phyloP scores from a whole-genome alignment of 1,284 basidiomycete species.

The Blastosporella zonata region DNA sequence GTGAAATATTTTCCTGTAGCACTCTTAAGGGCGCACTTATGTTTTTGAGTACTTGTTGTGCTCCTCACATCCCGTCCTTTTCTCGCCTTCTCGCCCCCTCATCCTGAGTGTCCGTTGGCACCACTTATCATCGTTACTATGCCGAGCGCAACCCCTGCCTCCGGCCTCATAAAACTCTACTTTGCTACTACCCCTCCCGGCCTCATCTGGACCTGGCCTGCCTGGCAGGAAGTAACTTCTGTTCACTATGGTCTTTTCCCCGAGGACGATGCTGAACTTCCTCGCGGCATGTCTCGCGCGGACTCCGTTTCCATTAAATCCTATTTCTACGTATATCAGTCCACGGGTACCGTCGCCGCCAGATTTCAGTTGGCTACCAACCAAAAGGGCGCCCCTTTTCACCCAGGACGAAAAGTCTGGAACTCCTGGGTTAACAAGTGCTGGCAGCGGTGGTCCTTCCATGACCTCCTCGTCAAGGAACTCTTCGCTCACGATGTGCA shows the following conservation, averaged over 20 bases:
- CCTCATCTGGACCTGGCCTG: conserved; percentile 20
- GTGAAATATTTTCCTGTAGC: too few species aligned
- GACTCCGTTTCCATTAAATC: conserved; percentile 15
- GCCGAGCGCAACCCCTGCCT: conserved; percentile 5
- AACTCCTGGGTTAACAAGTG: conserved; percentile 9
- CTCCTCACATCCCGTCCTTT: too few species aligned
- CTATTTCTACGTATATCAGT: conserved; percentile 18
- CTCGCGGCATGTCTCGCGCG: conserved; percentile 15
- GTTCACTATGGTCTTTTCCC: conserved; percentile 22
- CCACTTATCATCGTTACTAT: background rate
- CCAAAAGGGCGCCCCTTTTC: background rate
- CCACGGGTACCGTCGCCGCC: conserved; percentile 5
- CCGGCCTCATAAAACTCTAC: conserved; percentile 18
- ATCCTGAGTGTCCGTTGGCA: too few species aligned
- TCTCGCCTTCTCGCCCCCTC: too few species aligned
- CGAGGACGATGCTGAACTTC: conserved; percentile 17
- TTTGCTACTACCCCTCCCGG: conserved; percentile 2
- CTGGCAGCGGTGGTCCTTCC: conserved; percentile 23
- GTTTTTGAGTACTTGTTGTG: too few species aligned
- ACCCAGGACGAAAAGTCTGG: conserved; percentile 24
- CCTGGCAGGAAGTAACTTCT: conserved; percentile 23
- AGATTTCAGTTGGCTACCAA: conserved; percentile 20
- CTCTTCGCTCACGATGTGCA: conserved; percentile 19
- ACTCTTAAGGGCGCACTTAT: too few species aligned
- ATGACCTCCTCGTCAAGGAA: conserved; percentile 18